Conservation (phyloP, 2,329 filamentous ascomycete species). For the Geoglossum cookeanum region DNA sequence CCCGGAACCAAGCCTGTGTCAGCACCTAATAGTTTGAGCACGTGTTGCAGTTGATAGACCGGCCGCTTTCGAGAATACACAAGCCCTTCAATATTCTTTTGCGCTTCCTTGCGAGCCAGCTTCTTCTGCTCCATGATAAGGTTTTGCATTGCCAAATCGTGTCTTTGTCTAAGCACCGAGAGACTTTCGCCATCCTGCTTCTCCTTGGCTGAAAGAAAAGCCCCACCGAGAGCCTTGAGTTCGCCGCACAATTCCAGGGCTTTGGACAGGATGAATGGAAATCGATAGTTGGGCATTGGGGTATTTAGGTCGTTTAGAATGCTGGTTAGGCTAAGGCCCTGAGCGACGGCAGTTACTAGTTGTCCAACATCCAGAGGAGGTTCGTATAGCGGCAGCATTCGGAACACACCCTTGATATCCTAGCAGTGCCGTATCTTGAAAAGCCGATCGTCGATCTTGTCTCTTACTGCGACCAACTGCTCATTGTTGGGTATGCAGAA, state of each 20-base stretch:
- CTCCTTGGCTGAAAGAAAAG: slow-evolving; percentile 11
- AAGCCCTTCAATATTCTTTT: slow-evolving; percentile 7
- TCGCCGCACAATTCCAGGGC: slow-evolving; percentile 15
- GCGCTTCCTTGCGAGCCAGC: slow-evolving; percentile 8
- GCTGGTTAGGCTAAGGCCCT: slow-evolving; percentile 6
- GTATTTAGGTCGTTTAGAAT: slow-evolving; percentile 8
- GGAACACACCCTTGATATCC: slow-evolving; percentile 16
- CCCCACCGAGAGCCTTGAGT: slow-evolving; percentile 9
- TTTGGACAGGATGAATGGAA: slow-evolving; percentile 12
- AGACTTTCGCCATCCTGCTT: slow-evolving; percentile 14
- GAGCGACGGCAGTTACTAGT: slow-evolving; percentile 12
- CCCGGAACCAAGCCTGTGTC: slow-evolving; percentile 2
- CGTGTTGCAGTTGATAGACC: slow-evolving; percentile 5
- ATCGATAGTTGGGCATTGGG: slow-evolving; percentile 16
- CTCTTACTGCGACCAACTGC: slow-evolving; percentile 10
- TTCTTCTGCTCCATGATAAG: slow-evolving; percentile 10
- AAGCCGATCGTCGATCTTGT: slow-evolving; percentile 16
- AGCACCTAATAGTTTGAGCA: slow-evolving; percentile 7
- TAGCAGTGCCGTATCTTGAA: slow-evolving; percentile 18
- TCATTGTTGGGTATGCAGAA: slow-evolving; percentile 16
- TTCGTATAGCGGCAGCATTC: slow-evolving; percentile 12
- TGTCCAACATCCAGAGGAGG: slow-evolving; percentile 15
- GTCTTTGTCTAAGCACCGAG: slow-evolving; percentile 6
- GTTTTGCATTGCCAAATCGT: slow-evolving; percentile 8
- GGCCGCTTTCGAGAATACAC: slow-evolving; percentile 5